phyloP scores from a whole-genome alignment of 441 rosid genomes.

The Pelargonium australe region DNA sequence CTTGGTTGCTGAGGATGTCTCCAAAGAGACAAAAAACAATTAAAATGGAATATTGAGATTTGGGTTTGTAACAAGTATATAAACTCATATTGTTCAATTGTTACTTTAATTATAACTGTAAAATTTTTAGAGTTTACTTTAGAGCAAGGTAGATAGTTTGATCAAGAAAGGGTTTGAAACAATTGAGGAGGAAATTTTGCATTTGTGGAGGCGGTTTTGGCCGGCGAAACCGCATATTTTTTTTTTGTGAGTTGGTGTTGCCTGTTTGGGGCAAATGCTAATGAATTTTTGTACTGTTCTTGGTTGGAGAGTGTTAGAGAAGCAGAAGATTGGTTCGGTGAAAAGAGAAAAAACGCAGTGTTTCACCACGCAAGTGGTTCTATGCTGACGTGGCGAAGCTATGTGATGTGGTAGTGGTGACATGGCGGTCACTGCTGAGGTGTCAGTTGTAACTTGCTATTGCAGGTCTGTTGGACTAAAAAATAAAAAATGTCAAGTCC shows the following conservation, averaged over 20 bases:
- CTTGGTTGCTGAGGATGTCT: neutral
- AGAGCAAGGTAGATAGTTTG: constrained; percentile 52
- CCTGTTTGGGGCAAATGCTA: constrained; percentile 42
- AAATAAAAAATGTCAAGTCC: too few species aligned
- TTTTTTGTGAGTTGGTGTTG: constrained; percentile 58
- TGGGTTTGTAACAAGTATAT: neutral
- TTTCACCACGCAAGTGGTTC: too few species aligned
- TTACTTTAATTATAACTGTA: neutral
- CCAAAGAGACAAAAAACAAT: too few species aligned
- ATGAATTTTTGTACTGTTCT: constrained; percentile 39
- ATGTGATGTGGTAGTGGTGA: too few species aligned
- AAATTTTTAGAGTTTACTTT: constrained; percentile 32
- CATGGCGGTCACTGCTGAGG: too few species aligned
- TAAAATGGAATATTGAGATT: neutral
- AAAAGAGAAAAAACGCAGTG: too few species aligned
- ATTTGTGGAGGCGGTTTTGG: constrained; percentile 39
- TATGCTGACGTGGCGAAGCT: too few species aligned
- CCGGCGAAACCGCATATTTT: constrained; percentile 37
- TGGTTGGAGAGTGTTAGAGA: constrained; percentile 32
- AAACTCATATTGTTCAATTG: neutral
- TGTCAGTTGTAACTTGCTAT: too few species aligned
- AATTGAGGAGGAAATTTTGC: constrained; percentile 46
- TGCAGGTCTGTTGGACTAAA: too few species aligned
- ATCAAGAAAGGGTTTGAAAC: constrained; percentile 47
- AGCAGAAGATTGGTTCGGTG: constrained; percentile 18